Evolutionary conservation across 1,139 yeast species (phyloP).

Genomic region (Sugiyamaella neomexicana): DNA sequence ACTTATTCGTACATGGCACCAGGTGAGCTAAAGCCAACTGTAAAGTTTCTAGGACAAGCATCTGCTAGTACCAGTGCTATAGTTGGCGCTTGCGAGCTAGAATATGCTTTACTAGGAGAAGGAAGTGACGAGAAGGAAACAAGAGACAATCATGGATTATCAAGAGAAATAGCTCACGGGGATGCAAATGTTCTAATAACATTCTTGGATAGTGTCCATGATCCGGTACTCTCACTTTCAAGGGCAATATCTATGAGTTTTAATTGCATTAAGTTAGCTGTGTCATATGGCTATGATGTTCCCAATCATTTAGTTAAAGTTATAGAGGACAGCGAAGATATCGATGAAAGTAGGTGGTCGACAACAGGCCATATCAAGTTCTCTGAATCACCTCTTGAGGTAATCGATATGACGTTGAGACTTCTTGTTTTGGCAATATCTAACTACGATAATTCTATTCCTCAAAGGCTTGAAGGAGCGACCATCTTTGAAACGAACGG

Average conservation of each 20-base stretch:
- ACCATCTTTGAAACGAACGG: slow-evolving; percentile 16
- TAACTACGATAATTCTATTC: slow-evolving; percentile 37
- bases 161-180: slow-evolving; percentile 43
- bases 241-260: slow-evolving; percentile 40
- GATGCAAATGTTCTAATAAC: slow-evolving; percentile 39
- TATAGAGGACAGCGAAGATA: slow-evolving; percentile 1
- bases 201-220: slow-evolving; percentile 39
- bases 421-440: slow-evolving; percentile 39
- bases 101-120: slow-evolving; percentile 42
- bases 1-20: slow-evolving; percentile 52
- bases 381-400: slow-evolving; percentile 6
- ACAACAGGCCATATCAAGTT: neutral
- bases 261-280: slow-evolving; percentile 37
- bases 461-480: slow-evolving; percentile 27
- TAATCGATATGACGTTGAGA: slow-evolving; percentile 37
- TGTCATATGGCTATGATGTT: slow-evolving; percentile 48
- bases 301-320: slow-evolving; percentile 23
- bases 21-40: slow-evolving; percentile 41
- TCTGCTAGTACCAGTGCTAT: slow-evolving; percentile 45
- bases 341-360: neutral
- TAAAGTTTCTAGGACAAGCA: slow-evolving; percentile 41
- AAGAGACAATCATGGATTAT: slow-evolving; percentile 20
- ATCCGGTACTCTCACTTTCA: slow-evolving; percentile 41
- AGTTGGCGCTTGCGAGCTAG: slow-evolving; percentile 51
- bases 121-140: slow-evolving; percentile 7